phyloP scores from a whole-genome alignment of 345 rosid genomes.

The Citrus trifoliata region DNA sequence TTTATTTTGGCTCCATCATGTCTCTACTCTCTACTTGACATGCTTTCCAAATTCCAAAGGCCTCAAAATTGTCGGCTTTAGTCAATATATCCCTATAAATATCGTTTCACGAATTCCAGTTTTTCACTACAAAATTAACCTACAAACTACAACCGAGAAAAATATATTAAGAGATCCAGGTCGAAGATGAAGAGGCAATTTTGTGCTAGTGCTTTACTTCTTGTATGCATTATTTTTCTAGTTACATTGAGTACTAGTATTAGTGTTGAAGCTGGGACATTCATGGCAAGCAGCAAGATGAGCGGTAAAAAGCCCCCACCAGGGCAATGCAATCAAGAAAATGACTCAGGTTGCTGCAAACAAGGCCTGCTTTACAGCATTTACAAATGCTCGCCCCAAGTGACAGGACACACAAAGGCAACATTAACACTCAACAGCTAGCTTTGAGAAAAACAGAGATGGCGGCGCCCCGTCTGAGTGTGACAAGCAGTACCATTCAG shows the following conservation, averaged over 20 bases:
- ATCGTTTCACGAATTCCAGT: neutral
- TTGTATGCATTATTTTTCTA: neutral
- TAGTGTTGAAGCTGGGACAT: conserved; percentile 6
- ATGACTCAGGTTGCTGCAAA: conserved; percentile 15
- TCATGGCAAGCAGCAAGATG: conserved; percentile 20
- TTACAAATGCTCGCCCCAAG: conserved; percentile 20
- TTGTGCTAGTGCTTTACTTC: neutral
- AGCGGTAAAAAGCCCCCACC: conserved; percentile 18
- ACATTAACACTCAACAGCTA: neutral
- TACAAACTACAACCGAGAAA: neutral
- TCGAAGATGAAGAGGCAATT: conserved; percentile 4
- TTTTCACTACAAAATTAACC: neutral
- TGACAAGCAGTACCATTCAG: conserved; percentile 16
- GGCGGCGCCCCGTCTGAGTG: neutral
- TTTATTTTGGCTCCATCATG: neutral
- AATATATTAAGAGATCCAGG: no score
- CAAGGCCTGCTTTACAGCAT: conserved; percentile 12
- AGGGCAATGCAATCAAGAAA: neutral
- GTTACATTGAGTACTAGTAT: neutral
- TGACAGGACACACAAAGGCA: conserved; percentile 20
- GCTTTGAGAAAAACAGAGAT: no score
- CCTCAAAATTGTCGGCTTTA: neutral
- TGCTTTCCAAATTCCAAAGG: neutral
- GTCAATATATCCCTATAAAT: neutral
- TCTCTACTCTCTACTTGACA: neutral